Evolutionary conservation across 345 rosid genomes (phyloP).

Genomic region (Citrus trifoliata): DNA sequence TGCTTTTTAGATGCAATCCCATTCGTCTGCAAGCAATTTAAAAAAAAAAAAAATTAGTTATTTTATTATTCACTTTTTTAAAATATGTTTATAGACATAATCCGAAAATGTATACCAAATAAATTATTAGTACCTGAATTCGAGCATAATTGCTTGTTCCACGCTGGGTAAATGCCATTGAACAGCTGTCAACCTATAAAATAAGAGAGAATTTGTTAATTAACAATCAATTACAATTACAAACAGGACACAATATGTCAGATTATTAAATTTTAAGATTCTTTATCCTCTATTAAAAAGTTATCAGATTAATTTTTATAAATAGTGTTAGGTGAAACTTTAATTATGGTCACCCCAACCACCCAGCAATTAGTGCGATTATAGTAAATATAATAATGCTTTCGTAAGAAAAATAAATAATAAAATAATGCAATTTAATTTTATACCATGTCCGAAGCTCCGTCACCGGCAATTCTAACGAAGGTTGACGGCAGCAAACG

Average conservation of each 20-base stretch:
- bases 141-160: conserved; percentile 60
- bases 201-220: neutral
- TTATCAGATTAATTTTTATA: neutral
- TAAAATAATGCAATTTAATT: neutral
- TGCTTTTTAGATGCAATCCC: conserved; percentile 11
- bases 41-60: neutral
- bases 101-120: neutral
- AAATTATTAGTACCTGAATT: conserved; percentile 48
- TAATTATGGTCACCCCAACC: neutral
- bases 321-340: neutral
- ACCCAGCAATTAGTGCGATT: neutral
- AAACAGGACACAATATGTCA: rapidly evolving
- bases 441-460: conserved; percentile 60
- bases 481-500: conserved; percentile 25
- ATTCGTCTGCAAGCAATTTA: conserved; percentile 21
- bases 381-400: neutral
- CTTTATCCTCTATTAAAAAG: neutral
- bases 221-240: neutral
- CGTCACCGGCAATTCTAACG: conserved; percentile 53
- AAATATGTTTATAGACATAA: neutral
- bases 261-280: neutral
- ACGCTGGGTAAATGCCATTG: conserved; percentile 79
- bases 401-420: neutral
- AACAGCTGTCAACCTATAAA: conserved; percentile 80
- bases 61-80: neutral